Base-by-base conservation (phyloP, 2,329 filamentous ascomycete genomes). In the Parastagonospora avenae region DNA sequence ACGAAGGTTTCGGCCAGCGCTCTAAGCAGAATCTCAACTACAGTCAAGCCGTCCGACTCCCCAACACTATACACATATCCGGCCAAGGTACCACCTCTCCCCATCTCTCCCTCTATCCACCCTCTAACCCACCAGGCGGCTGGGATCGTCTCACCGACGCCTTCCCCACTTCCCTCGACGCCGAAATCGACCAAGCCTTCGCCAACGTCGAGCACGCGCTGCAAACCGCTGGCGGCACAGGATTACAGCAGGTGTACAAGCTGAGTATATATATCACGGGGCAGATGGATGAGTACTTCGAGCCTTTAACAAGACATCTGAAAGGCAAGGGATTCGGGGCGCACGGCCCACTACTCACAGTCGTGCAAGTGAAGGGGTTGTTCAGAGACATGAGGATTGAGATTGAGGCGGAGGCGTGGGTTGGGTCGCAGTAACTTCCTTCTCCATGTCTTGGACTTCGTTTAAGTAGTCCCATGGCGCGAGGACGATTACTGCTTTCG, bases 141-240 rank as follows among this genome's bases (percentile, higher is more conserved):
- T 69, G 60, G 63, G 58, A 67, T 35, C 60, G 57, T 2, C 24
- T 49, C 5, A 67, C 60, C 6, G 63, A 66, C 40, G 50, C 54
- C 8, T 57, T 60, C n/a, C 63, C 64, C 8, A 40, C 53, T 4
- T 42, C 53, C 8, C 30, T 67, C 19, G 38, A 45, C 1, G 48
- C 48, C 1, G 62, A 70, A 50, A 48, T 71, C n/a, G 60, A 62
- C 10, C 64, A 64, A 38, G 79, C 81, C 0, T 85, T 85, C 55
- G 68, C 62, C 10, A 86, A 85, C 50, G 78, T 85, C 9, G 79
- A 86, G 2, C 63, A 73, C n/a, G 74, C 71, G 33, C 66, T 85
- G 6, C 75, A 75, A 36, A 59, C 78, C 9, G 81, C 81, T 0
- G 83, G 84, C 2, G 80, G 80, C 0, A 77, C 79, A 45, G 81